phyloP scores from a whole-genome alignment of 768 basidiomycete genomes.

The Naematelia encephala region DNA sequence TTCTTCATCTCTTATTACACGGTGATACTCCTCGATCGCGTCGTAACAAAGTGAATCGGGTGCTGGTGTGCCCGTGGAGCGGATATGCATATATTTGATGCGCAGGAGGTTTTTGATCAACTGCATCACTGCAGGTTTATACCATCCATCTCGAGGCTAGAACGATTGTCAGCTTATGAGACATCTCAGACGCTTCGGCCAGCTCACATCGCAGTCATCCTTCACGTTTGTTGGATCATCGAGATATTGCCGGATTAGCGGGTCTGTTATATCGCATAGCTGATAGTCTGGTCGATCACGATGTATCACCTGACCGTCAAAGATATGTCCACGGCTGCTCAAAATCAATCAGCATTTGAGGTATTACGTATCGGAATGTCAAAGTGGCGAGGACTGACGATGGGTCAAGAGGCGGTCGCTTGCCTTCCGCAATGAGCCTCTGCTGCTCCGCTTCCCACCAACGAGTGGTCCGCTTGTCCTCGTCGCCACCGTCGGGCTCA shows the following conservation, averaged over 20 bases:
- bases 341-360: conserved; percentile 18
- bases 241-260: conserved; percentile 77
- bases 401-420: conserved; percentile 26
- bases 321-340: conserved; percentile 66
- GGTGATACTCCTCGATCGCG: conserved; percentile 30
- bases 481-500: conserved; percentile 23
- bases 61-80: conserved; percentile 55
- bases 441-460: conserved; percentile 34
- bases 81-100: conserved; percentile 71
- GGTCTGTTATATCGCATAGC: conserved; percentile 84
- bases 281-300: conserved; percentile 91
- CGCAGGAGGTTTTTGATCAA: conserved; percentile 79
- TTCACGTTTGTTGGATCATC: conserved; percentile 66
- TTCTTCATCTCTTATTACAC: conserved; percentile 1
- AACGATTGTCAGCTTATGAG: not conserved
- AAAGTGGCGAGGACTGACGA: conserved; percentile 16
- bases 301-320: conserved; percentile 75
- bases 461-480: conserved; percentile 9
- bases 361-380: not conserved
- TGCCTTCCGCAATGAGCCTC: conserved; percentile 12
- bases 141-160: conserved; percentile 64
- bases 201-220: conserved; percentile 69
- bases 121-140: conserved; percentile 68
- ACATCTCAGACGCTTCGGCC: not conserved
- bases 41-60: conserved; percentile 43